These are phyloP conservation scores for Wickerhamomyces kurtzmanii DNA, from an alignment of 805 yeast species.

Conservation along the genomic window DNA sequence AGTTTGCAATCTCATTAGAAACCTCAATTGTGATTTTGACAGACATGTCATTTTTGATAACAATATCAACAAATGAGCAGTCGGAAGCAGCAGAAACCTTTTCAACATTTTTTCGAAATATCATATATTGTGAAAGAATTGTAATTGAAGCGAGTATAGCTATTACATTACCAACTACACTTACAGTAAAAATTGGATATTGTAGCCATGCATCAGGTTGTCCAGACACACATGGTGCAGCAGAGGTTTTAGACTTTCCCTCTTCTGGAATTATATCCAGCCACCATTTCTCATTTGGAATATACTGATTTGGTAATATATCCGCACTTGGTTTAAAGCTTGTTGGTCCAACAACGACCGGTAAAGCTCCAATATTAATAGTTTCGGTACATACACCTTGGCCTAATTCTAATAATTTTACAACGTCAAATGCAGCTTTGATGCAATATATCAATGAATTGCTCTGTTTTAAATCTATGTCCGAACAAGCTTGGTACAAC, in stretches of 20 bases:
- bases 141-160: constrained; percentile 22
- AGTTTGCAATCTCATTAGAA: too few species aligned
- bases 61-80: too few species aligned
- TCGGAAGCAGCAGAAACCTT: not conserved
- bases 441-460: constrained; percentile 21
- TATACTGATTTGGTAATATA: constrained; percentile 12
- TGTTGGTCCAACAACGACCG: constrained; percentile 21
- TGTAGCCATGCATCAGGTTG: constrained; percentile 31
- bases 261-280: constrained; percentile 12
- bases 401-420: constrained; percentile 27
- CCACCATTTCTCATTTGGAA: constrained; percentile 16
- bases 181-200: constrained; percentile 22
- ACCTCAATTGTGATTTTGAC: too few species aligned
- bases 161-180: constrained; percentile 18
- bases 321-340: constrained; percentile 15
- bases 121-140: constrained; percentile 12
- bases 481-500: constrained; percentile 6
- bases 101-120: constrained; percentile 5
- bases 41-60: too few species aligned
- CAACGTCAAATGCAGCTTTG: constrained; percentile 19
- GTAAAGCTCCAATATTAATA: constrained; percentile 4
- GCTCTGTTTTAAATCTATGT: constrained; percentile 16
- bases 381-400: constrained; percentile 24
- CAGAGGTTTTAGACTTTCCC: constrained; percentile 12
- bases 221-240: constrained; percentile 8